Base-by-base conservation (phyloP, 2,329 filamentous ascomycete species). In the Xylariomycetidae sp. region DNA sequence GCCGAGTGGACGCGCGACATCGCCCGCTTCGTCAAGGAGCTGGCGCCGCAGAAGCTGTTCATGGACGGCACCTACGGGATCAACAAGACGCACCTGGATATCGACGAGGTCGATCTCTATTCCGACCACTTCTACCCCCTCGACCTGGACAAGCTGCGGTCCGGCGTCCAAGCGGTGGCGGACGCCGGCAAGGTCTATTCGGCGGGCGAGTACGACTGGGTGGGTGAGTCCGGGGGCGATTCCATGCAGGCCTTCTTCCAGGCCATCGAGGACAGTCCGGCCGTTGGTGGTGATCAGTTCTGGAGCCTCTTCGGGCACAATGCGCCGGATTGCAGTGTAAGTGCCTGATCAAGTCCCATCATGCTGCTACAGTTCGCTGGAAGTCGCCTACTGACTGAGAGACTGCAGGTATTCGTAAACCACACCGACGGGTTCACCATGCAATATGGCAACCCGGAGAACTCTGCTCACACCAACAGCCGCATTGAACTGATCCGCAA, bases 31-130 rank as follows among this genome's bases (percentile, higher is more conserved):
- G 55, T 70, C 28, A 70, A 70, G 48, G 29, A 43, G 5, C 51
- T 66, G 30, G 64, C 60, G 10, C 66, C 65, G 0, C 41, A 52
- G 10, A 70, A 69, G 45, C 56, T 70, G 7, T 50, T 67, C 34
- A 52, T 68, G 16, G 65, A 70, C 40, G 67, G 67, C 30, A 68
- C 63, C 10, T 68, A 65, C 38, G 67, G 67, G n/a, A 51, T 70
- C 35, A 68, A 68, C 48, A 43, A 40, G 32, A 60, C 57, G 6
- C 64, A 70, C 44, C 52, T 70, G 14, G 40, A 19, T 13, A 57
- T 70, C 24, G 36, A 55, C 5, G 62, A 64, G 40, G 52, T 70
- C 4, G 67, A 70, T 40, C 59, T 69, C 17, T 67, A 61, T 47
- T 66, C 61, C 10, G 56, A 71, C 44, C 67, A 70, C 42, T 69